Evolutionary conservation across 176 grass and related monocot genomes (phyloP).

Genomic region (Chloris gayana): DNA sequence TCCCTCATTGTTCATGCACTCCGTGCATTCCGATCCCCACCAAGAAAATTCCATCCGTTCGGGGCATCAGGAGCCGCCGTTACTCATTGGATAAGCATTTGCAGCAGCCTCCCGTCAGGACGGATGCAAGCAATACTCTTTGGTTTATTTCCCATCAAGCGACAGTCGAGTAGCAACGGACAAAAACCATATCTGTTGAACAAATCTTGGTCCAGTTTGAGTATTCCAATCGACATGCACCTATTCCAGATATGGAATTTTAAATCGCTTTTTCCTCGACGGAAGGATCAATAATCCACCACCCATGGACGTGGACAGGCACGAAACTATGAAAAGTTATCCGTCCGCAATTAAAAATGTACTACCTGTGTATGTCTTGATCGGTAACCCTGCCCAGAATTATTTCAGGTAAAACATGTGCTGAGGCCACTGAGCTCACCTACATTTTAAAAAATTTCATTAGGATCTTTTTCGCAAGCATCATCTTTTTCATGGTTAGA

Average conservation of each 20-base stretch:
- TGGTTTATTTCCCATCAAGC: conserved; percentile 40
- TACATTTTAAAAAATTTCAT: background rate
- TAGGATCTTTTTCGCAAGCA: background rate
- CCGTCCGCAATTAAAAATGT: background rate
- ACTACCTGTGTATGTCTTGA: background rate
- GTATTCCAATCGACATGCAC: conserved; percentile 35
- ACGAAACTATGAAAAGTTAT: conserved; percentile 12
- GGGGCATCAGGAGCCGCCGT: conserved; percentile 17
- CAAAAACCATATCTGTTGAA: conserved; percentile 55
- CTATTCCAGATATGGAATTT: conserved; percentile 40
- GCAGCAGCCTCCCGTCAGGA: conserved; percentile 12
- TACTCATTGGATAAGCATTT: conserved; percentile 54
- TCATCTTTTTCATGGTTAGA: background rate
- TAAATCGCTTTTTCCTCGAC: conserved; percentile 35
- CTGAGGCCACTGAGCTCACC: background rate
- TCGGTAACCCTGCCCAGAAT: background rate
- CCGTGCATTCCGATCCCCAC: conserved; percentile 20
- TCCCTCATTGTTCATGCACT: conserved; percentile 37
- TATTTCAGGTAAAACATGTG: conserved; percentile 8
- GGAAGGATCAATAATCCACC: conserved; percentile 1
- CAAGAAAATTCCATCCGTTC: conserved; percentile 16
- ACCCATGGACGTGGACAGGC: conserved; percentile 24
- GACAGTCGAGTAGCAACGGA: conserved; percentile 18
- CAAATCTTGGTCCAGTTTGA: conserved; percentile 28
- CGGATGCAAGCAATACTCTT: conserved; percentile 16